Evolutionary conservation across 1,284 basidiomycete species (phyloP).

Genomic region (Cutaneotrichosporon dermatis): DNA sequence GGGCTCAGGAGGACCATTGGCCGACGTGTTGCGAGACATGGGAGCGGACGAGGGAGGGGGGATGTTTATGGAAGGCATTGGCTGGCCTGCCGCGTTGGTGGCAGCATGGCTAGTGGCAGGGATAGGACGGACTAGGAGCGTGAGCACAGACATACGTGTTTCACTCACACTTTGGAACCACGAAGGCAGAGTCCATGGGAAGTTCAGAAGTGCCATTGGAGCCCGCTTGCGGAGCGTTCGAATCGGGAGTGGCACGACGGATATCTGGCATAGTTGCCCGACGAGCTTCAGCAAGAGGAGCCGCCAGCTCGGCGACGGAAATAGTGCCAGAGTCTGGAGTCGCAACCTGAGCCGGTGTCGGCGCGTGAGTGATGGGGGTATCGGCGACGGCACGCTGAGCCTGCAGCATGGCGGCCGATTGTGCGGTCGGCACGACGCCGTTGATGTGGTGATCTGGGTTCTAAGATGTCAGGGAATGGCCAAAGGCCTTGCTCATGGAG

Average conservation of each 20-base stretch:
- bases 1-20: constrained; percentile 20
- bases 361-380: background rate
- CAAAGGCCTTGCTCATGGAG: background rate
- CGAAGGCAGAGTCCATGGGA: constrained; percentile 31
- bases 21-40: constrained; percentile 39
- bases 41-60: constrained; percentile 33
- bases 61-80: constrained; percentile 30
- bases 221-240: constrained; percentile 7
- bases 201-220: constrained; percentile 10
- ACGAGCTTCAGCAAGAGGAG: constrained; percentile 6
- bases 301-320: constrained; percentile 15
- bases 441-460: background rate
- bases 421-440: background rate
- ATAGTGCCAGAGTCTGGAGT: constrained; percentile 3
- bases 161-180: constrained; percentile 35
- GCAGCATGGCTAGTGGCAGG: constrained; percentile 27
- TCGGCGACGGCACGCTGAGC: constrained; percentile 14
- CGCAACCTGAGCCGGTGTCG: background rate
- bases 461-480: background rate
- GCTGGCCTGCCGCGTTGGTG: constrained; percentile 8
- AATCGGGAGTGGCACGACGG: constrained; percentile 10
- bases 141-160: background rate
- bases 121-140: constrained; percentile 39
- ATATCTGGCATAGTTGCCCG: background rate
- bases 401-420: constrained; percentile 8